A percentile compares a stretch with the other conserved stretches of the same genome.
phyloP scores from a whole-genome alignment of 2,329 filamentous ascomycete species.

The Diaporthe sp. region DNA sequence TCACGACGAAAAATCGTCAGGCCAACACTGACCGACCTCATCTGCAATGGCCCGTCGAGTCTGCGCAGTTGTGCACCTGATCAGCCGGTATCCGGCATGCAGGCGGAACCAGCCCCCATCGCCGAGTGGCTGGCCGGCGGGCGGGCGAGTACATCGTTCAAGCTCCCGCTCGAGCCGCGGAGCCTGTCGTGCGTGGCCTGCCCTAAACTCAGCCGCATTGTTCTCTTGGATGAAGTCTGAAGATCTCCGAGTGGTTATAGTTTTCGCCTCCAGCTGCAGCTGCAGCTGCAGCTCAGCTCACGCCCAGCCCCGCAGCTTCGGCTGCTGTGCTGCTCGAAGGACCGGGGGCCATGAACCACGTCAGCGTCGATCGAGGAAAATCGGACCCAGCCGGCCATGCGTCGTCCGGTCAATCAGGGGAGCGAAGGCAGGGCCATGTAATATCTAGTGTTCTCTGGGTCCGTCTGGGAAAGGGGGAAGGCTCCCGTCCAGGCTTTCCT shows the following conservation, averaged over 20 bases:
- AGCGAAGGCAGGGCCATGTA: neutral
- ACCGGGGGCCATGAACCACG: neutral
- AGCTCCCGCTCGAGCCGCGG: constrained; percentile 24
- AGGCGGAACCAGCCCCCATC: neutral
- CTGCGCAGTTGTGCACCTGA: neutral
- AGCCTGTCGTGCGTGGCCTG: constrained; percentile 8
- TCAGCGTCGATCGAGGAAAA: neutral
- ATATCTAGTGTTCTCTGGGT: neutral
- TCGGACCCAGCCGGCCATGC: constrained; percentile 7
- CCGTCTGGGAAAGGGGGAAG: neutral
- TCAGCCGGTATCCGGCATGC: neutral
- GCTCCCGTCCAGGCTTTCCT: neutral
- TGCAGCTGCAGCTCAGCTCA: neutral
- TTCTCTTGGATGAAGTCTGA: constrained; percentile 8
- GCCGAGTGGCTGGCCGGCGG: neutral
- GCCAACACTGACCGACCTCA: constrained; percentile 10
- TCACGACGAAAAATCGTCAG: neutral
- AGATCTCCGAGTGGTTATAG: neutral
- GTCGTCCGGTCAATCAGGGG: constrained; percentile 23
- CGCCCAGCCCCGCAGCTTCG: neutral
- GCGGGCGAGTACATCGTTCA: too few relatives aligned
- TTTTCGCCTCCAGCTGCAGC: neutral
- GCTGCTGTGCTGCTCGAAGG: neutral
- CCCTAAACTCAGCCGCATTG: constrained; percentile 23
- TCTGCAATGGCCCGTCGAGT: neutral